phyloP scores from a whole-genome alignment of 306 rosid genomes.

The Carpinus fangiana region DNA sequence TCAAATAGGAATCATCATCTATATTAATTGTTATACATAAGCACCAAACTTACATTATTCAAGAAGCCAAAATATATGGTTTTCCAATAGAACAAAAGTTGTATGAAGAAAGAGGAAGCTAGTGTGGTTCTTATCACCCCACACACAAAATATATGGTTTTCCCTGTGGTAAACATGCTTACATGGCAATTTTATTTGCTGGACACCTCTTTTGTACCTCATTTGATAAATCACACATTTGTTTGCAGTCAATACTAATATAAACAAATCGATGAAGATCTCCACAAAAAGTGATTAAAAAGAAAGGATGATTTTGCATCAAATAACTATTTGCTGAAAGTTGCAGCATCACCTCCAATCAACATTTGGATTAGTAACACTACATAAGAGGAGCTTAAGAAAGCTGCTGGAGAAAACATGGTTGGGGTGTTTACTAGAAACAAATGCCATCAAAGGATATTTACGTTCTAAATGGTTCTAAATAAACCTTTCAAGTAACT shows the following conservation, averaged over 20 bases:
- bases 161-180: conserved; percentile 70
- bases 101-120: neutral
- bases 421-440: no score
- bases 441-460: no score
- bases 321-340: neutral
- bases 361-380: neutral
- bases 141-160: no score
- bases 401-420: neutral
- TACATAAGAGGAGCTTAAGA: neutral
- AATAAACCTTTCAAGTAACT: no score
- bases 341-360: neutral
- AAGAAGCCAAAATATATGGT: conserved; percentile 1
- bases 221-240: conserved; percentile 94
- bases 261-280: neutral
- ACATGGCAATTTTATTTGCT: conserved; percentile 87
- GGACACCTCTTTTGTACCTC: conserved; percentile 82
- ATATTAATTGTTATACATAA: neutral
- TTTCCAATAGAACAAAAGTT: neutral
- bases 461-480: no score
- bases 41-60: neutral
- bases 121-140: neutral
- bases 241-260: conserved; percentile 1
- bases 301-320: neutral
- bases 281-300: neutral
- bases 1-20: neutral